Evolutionary conservation across 1,284 basidiomycete genomes (phyloP), one percentile per base, ranked within the genome.

Genomic region (Wolfiporia cocos): DNA sequence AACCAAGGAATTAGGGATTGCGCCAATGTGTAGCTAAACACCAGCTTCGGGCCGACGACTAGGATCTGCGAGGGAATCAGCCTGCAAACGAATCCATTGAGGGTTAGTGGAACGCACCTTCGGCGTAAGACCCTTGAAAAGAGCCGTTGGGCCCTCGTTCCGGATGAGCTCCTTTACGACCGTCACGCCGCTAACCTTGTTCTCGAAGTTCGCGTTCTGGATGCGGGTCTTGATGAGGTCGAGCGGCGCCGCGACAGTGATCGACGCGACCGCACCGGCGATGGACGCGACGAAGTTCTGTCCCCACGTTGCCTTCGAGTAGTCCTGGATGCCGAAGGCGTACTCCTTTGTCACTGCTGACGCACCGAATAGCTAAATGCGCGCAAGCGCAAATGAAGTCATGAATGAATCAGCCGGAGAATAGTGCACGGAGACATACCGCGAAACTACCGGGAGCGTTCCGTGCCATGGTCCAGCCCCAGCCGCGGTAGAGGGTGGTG

Each of bases 381-480:
- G n/a, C n/a, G n/a, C n/a, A n/a, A n/a, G n/a, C n/a, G n/a, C n/a
- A n/a, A n/a, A n/a, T n/a, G n/a, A 19, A 9, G 9, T 36, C 7
- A 5, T 37, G 26, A 24, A 19, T 29, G 42, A 37, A 26, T 15
- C 37, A 15, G 20, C 31, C 9, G 28, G 18, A 18, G 21, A 28
- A 14, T n/a, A n/a, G n/a, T n/a, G n/a, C n/a, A n/a, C n/a, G 35
- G 24, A 33, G 37, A 72, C 87, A 49, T 57, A 92, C 91, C 42
- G 95, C 92, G 55, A 99, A 99, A 42, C 80, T 86, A 12, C 95
- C 95, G 2, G 95, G 95, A 2, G 95, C 95, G 61, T 99, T 99
- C 44, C 95, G 81, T 1, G 93, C 94, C 73, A 97, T 90, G 28
- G 95, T 99, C 95, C 95, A 98, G 42, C 94, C 95, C 90, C 93